Base-by-base conservation (phyloP, 2,329 filamentous ascomycete genomes). In the Fusarium nematophilum region DNA sequence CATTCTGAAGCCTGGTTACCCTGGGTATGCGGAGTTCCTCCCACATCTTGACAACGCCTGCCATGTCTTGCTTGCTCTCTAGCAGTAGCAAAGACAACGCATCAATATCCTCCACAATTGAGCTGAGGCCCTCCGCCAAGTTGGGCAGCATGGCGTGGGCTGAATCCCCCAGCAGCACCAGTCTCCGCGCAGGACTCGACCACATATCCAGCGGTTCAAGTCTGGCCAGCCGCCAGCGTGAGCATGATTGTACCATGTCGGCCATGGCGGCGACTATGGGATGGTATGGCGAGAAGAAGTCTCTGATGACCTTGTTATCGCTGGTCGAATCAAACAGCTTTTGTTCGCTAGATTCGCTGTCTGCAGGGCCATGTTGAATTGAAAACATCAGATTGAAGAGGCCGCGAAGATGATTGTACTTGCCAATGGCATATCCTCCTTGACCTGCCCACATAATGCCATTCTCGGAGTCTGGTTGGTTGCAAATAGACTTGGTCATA, bases 401-500 rank as follows among this genome's bases (percentile, higher is more conserved):
- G 6, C 46, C 21, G n/a, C 52, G 52, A 5, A 31, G 52, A 27
- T 50, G 52, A 9, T 54, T 48, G 10, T 43, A 54, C 21, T 54
- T 54, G 18, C 46, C 52, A 10, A 54, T 51, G 1, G 46, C 45
- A 31, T 51, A 54, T 3, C 38, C 46, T 2, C 52, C 46, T 4
- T 54, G 38, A 2, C 52, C 52, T 26, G 52, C 45, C 52, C 52
- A 54, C 52, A 54, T 54, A 5, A 54, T 38, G 0, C 46, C 37
- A 2, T 51, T 43, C 5, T 54, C 46, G n/a, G 52, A 54, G 1
- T 54, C 21, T 1, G 52, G 38, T 6, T 36, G 7, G 1, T 31
- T 2, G 23, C 38, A 18, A 2, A 54, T 36, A 5, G 38, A 31
- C 4, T 29, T 54, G 9, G 46, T 51, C 4, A 2, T 43, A 0